Conservation (phyloP, 2,329 filamentous ascomycete genomes). For the Paraconiothyrium brasiliense region DNA sequence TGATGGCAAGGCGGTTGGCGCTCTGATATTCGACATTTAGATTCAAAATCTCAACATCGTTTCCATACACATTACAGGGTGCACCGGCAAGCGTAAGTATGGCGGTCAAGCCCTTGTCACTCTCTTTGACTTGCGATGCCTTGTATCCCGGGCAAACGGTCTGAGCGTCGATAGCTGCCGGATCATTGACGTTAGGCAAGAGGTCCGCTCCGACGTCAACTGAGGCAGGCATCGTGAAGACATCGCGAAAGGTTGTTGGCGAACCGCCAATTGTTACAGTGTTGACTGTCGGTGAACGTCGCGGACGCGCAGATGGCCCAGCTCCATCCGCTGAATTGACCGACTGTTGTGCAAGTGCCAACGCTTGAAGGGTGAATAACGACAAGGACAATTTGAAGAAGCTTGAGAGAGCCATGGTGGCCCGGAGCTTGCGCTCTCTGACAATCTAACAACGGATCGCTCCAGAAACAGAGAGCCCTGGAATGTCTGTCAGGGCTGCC, state of each 20-base stretch:
- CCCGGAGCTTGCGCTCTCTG: slow-evolving; percentile 18
- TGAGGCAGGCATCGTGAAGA: slow-evolving; percentile 50
- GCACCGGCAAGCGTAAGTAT: slow-evolving; percentile 62
- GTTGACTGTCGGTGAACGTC: slow-evolving; percentile 30
- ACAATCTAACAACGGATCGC: neutral
- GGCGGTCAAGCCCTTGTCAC: slow-evolving; percentile 60
- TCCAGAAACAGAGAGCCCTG: neutral
- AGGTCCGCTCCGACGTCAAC: slow-evolving; percentile 45
- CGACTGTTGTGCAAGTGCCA: slow-evolving; percentile 30
- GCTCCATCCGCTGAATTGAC: slow-evolving; percentile 19
- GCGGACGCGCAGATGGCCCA: slow-evolving; percentile 29
- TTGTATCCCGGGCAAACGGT: slow-evolving; percentile 69
- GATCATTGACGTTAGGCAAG: slow-evolving; percentile 60
- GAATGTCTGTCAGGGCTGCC: neutral
- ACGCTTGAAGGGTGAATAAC: slow-evolving; percentile 35
- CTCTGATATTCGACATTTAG: slow-evolving; percentile 75
- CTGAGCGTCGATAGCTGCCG: slow-evolving; percentile 70
- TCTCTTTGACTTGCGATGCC: slow-evolving; percentile 60
- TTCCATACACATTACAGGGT: slow-evolving; percentile 78
- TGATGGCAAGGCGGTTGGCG: slow-evolving; percentile 72
- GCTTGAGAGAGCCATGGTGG: slow-evolving; percentile 38
- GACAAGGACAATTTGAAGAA: slow-evolving; percentile 34
- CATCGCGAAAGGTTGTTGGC: slow-evolving; percentile 40
- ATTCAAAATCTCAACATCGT: slow-evolving; percentile 72
- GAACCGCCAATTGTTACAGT: slow-evolving; percentile 39